phyloP scores from a whole-genome alignment of 345 rosid species.

The Linum trigynum region DNA sequence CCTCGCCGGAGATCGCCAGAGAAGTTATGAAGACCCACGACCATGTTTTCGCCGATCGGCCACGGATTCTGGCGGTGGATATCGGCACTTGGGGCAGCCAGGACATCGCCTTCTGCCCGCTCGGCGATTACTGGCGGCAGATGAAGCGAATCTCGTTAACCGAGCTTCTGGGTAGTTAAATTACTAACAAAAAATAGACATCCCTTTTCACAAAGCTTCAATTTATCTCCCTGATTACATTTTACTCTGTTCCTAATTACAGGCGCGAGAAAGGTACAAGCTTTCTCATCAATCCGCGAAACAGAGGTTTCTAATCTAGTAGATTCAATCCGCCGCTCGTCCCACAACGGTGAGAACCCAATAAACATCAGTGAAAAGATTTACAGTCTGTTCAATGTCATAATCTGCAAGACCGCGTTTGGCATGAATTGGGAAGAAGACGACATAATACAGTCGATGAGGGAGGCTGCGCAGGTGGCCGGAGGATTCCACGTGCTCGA shows the following conservation, averaged over 20 bases:
- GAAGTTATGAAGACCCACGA: too few species aligned
- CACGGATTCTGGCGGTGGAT: neutral
- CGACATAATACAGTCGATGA: neutral
- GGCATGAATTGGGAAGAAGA: slow-evolving; percentile 9
- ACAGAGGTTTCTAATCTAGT: slow-evolving; percentile 6
- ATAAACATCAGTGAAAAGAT: neutral
- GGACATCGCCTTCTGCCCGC: slow-evolving; percentile 10
- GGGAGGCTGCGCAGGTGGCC: neutral
- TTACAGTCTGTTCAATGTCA: slow-evolving; percentile 1
- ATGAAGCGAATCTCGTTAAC: neutral
- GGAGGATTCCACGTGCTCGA: slow-evolving; percentile 10
- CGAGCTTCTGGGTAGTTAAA: neutral
- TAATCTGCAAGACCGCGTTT: slow-evolving; percentile 12
- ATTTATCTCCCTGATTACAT: too few species aligned
- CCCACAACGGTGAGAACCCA: neutral
- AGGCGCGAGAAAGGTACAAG: slow-evolving; percentile 6
- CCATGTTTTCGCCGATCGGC: neutral
- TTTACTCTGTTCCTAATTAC: too few species aligned
- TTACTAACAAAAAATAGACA: too few species aligned
- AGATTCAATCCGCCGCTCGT: neutral
- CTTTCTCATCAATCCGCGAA: neutral
- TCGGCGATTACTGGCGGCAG: slow-evolving; percentile 13
- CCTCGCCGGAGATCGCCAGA: neutral
- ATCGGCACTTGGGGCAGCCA: neutral
- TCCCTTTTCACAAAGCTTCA: too few species aligned